These are phyloP conservation scores for Omphalea diandra DNA, from an alignment of 441 rosid species.

Conservation along the genomic window DNA sequence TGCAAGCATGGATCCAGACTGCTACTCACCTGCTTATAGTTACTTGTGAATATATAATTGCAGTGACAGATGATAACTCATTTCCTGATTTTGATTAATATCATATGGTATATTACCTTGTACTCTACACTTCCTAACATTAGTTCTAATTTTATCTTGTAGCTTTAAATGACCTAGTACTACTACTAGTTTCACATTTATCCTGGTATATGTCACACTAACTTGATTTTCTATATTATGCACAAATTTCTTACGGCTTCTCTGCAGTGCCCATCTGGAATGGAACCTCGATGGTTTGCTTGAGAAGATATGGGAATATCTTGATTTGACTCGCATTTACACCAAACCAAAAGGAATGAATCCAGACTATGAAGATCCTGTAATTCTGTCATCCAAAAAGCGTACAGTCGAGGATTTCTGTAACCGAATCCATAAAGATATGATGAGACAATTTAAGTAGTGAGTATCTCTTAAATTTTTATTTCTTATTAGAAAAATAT, in stretches of 20 bases:
- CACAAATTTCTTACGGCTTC: constrained; percentile 8
- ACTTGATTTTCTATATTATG: not conserved
- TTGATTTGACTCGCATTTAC: constrained; percentile 80
- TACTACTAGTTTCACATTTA: not conserved
- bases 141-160: not conserved
- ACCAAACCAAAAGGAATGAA: constrained; percentile 97
- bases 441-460: constrained; percentile 93
- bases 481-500: too few species aligned
- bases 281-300: constrained; percentile 96
- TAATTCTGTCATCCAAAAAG: constrained; percentile 84
- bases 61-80: too few species aligned
- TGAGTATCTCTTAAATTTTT: constrained; percentile 40
- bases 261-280: constrained; percentile 83
- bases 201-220: not conserved
- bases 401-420: constrained; percentile 94
- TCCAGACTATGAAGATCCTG: constrained; percentile 98
- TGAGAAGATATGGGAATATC: constrained; percentile 94
- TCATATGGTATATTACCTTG: not conserved
- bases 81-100: not conserved
- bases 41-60: not conserved
- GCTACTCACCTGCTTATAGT: not conserved
- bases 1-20: not conserved
- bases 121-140: not conserved
- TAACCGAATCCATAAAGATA: constrained; percentile 83
- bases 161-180: not conserved